Evolutionary conservation across 768 basidiomycete species (phyloP).

Genomic region (Pisolithus marmoratus): DNA sequence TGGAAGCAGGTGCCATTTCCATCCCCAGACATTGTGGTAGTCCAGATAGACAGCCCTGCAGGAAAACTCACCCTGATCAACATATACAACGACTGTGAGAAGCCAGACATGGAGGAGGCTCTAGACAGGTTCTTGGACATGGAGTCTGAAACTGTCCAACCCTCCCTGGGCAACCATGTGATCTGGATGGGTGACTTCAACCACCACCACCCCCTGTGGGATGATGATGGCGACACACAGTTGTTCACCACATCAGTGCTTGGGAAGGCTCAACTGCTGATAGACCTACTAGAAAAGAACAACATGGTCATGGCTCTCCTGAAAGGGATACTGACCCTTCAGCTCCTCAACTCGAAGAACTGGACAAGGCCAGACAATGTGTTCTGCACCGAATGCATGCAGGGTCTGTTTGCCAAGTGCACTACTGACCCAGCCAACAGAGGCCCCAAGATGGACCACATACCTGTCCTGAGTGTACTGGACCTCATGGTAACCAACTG

Average conservation of each 20-base stretch:
- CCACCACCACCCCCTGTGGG: conserved; percentile 21
- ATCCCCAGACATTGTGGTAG: conserved; percentile 14
- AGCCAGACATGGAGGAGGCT: background rate
- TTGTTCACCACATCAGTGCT: conserved; percentile 6
- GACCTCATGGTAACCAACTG: background rate
- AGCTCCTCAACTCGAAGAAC: background rate
- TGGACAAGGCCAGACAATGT: conserved; percentile 8
- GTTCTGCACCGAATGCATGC: background rate
- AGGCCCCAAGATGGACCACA: conserved; percentile 6
- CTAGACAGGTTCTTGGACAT: background rate
- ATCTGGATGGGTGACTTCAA: conserved; percentile 24
- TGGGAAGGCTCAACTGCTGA: background rate
- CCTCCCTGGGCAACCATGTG: conserved; percentile 3
- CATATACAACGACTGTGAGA: conserved; percentile 8
- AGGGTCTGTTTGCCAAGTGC: background rate
- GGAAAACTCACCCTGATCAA: conserved; percentile 9
- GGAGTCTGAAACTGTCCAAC: background rate
- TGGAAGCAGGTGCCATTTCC: conserved; percentile 19
- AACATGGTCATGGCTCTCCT: conserved; percentile 4
- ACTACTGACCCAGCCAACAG: background rate
- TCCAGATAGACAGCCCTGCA: conserved; percentile 7
- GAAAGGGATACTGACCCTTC: background rate
- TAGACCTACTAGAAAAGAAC: conserved; percentile 4
- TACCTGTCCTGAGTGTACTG: background rate
- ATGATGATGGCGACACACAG: conserved; percentile 3